Conservation (phyloP, 1,284 basidiomycete genomes). For the Sporisorium graminicola region DNA sequence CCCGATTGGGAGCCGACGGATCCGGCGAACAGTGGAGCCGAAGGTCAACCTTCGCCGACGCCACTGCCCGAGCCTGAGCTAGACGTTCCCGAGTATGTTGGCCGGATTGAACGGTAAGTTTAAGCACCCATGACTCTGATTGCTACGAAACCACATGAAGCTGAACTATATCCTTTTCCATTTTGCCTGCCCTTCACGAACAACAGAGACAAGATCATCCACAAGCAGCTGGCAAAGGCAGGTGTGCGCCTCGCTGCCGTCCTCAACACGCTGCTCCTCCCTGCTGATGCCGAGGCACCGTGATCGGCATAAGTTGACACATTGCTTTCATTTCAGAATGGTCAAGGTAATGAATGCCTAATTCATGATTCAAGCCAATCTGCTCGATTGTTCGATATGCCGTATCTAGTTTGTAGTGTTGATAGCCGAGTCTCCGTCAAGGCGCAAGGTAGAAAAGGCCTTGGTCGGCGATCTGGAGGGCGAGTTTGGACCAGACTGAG, state of each 20-base stretch:
- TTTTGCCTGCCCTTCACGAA: not conserved
- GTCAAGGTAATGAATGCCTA: not conserved
- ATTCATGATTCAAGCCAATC: not conserved
- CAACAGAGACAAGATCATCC: slow-evolving; percentile 76
- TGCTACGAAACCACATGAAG: not conserved
- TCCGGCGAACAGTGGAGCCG: not conserved
- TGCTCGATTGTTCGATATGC: not conserved
- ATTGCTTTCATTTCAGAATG: not conserved
- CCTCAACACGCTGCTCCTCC: slow-evolving; percentile 75
- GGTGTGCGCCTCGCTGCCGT: slow-evolving; percentile 84
- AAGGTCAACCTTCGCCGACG: slow-evolving; percentile 7
- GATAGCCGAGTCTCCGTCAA: slow-evolving; percentile 10
- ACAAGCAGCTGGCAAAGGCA: slow-evolving; percentile 83
- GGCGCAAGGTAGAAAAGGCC: slow-evolving; percentile 17
- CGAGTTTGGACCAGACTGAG: slow-evolving; percentile 12
- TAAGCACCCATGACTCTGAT: not conserved
- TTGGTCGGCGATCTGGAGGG: slow-evolving; percentile 27
- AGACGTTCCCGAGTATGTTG: slow-evolving; percentile 85
- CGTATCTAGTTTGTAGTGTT: slow-evolving; percentile 4
- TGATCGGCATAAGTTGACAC: not conserved
- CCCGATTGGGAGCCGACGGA: slow-evolving; percentile 34
- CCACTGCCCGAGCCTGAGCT: slow-evolving; percentile 75
- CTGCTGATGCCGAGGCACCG: slow-evolving; percentile 5
- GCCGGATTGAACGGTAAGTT: slow-evolving; percentile 69
- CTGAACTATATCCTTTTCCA: not conserved